A percentile compares a stretch with the other conserved stretches of the same genome.
Conservation (phyloP, 2,329 filamentous ascomycete species). For the Aureobasidium sp. region DNA sequence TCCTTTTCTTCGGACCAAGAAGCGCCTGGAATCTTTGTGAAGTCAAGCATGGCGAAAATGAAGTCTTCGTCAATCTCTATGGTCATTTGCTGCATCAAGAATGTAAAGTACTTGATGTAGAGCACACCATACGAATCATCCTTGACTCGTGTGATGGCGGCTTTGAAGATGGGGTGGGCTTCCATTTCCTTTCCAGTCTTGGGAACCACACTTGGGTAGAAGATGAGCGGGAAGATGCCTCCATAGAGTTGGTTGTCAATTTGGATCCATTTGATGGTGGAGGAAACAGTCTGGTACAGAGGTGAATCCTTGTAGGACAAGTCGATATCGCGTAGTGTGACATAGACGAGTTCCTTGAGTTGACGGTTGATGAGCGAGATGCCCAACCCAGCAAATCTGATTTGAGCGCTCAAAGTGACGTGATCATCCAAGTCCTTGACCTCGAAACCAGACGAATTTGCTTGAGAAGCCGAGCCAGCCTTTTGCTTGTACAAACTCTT, state of each 20-base stretch:
- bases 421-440: conserved; percentile 86
- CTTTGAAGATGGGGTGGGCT: conserved; percentile 86
- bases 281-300: conserved; percentile 81
- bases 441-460: conserved; percentile 68
- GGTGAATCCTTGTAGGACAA: conserved; percentile 89
- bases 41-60: conserved; percentile 91
- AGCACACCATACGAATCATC: conserved; percentile 96
- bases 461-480: conserved; percentile 45
- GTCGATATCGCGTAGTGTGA: conserved; percentile 86
- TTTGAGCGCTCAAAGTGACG: conserved; percentile 78
- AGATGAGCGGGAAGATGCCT: conserved; percentile 91
- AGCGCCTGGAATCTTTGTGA: conserved; percentile 83
- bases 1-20: conserved; percentile 78
- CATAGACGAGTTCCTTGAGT: conserved; percentile 81
- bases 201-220: conserved; percentile 95
- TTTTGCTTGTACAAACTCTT: conserved; percentile 82
- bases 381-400: conserved; percentile 82
- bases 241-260: conserved; percentile 98
- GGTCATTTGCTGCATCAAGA: conserved; percentile 95
- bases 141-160: conserved; percentile 87
- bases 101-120: conserved; percentile 95
- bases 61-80: conserved; percentile 97
- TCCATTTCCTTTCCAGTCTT: conserved; percentile 96
- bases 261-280: conserved; percentile 97
- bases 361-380: conserved; percentile 91